A percentile compares a stretch with the other conserved stretches of the same genome.
Conservation (phyloP, 768 basidiomycete genomes). For the Lentinula edodes region DNA sequence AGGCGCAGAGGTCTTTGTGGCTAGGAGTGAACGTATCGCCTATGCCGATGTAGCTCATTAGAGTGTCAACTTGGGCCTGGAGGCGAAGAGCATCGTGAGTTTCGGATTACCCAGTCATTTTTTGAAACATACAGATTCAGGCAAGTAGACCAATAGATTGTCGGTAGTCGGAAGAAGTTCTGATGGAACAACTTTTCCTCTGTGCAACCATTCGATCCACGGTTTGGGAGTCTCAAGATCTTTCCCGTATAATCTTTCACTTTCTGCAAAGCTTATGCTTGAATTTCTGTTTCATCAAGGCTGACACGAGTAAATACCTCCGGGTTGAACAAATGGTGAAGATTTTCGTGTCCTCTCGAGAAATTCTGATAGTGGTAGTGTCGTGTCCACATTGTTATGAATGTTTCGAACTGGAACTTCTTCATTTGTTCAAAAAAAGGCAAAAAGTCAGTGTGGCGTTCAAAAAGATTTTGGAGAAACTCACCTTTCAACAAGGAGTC, state of each 20-base stretch:
- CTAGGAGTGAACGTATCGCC: constrained; percentile 82
- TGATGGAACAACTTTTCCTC: constrained; percentile 42
- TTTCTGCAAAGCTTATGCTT: constrained; percentile 32
- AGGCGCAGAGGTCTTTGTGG: constrained; percentile 82
- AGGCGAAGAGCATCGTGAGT: not conserved
- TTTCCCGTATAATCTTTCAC: constrained; percentile 68
- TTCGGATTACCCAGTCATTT: not conserved
- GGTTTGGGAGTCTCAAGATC: constrained; percentile 62
- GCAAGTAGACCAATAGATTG: constrained; percentile 56
- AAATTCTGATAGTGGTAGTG: constrained; percentile 48
- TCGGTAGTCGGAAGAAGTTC: constrained; percentile 47
- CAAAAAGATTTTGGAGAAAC: not conserved
- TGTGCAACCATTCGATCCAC: constrained; percentile 62
- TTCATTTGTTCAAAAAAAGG: constrained; percentile 15
- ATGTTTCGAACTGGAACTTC: constrained; percentile 63
- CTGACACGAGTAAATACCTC: constrained; percentile 38
- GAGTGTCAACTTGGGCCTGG: constrained; percentile 47
- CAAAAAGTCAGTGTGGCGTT: not conserved
- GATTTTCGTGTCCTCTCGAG: constrained; percentile 36
- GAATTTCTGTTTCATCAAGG: not conserved
- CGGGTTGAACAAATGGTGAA: constrained; percentile 26
- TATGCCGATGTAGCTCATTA: constrained; percentile 83
- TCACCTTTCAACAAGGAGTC: not conserved
- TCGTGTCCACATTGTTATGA: constrained; percentile 47
- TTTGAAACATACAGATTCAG: constrained; percentile 37